Percentiles rank a stretch among this genome's conserved stretches.
Conservation (phyloP, 2,329 filamentous ascomycete species). For the Botrytis paeoniae region DNA sequence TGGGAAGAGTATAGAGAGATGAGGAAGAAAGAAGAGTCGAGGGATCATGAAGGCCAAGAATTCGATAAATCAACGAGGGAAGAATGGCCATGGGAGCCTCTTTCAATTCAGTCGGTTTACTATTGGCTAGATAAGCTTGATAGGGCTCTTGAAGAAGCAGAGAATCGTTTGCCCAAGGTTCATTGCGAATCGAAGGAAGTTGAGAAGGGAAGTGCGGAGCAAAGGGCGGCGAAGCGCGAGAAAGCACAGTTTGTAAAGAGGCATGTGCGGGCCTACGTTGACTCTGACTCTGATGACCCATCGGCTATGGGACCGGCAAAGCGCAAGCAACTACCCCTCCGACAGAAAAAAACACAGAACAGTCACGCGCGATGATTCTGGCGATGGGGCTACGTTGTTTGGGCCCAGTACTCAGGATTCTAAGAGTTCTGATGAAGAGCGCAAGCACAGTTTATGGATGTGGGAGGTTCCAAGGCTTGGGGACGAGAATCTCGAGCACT, state of each 20-base stretch:
- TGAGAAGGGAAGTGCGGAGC: background rate
- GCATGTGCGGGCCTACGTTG: background rate
- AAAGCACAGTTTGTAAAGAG: background rate
- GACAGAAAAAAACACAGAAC: background rate
- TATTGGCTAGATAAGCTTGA: background rate
- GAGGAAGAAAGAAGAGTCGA: background rate
- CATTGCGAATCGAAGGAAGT: background rate
- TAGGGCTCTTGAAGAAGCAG: background rate
- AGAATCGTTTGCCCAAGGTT: background rate
- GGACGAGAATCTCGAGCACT: fast-evolving
- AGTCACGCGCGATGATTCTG: background rate
- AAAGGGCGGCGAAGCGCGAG: background rate
- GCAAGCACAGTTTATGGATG: background rate
- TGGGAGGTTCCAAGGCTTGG: background rate
- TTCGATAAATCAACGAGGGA: background rate
- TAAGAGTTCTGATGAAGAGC: background rate
- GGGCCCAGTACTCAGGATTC: background rate
- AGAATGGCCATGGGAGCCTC: background rate
- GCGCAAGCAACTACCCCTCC: background rate
- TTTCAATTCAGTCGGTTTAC: background rate
- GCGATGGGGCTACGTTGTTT: background rate
- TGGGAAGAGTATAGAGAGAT: background rate
- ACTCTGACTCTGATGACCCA: background rate
- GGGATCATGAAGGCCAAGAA: background rate
- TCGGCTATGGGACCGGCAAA: background rate